Evolutionary conservation across 2,329 filamentous ascomycete genomes (phyloP), one percentile per base, ranked within the genome.

Genomic region (Huntiella moniliformis): DNA sequence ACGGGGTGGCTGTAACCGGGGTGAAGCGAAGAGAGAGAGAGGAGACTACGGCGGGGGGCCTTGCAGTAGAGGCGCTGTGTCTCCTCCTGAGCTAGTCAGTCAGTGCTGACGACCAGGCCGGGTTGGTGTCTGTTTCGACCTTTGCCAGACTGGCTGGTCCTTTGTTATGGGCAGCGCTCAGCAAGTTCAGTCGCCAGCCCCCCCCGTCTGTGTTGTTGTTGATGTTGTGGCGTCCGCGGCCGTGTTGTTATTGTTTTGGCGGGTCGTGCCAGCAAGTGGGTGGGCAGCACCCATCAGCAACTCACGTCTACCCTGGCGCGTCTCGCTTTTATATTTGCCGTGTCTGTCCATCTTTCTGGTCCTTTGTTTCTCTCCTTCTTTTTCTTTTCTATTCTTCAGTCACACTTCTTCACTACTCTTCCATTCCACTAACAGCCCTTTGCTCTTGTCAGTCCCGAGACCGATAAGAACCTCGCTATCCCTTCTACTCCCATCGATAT

Each of bases 401-500:
- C 28, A 42, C 46, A 28, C 15, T 36, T 42, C 35, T 32, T 40
- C 18, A 32, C 28, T 17, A 22, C 17, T 33, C 31, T 33, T 16
- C 35, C 18, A 61, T 67, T 78, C 77, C 61, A 47, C 46, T 43
- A 48, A 42, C 35, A 46, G 11, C 46, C 28, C 37, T 41, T 33
- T n/a, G 11, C 46, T 52, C 51, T 53, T 47, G 54, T 42, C 47
- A 51, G 33, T 44, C 52, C 47, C 22, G 74, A 83, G 64, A 67
- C 77, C 58, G 70, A 82, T 61, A 57, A 56, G 53, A 68, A 67
- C 53, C 61, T 63, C 55, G 63, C 65, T 57, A 60, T 63, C 52
- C 63, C 63, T 58, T 60, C 67, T 55, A 58, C 58, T 54, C 63
- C 68, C 54, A 68, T 79, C 61, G 76, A 80, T 64, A 61, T 71